These are phyloP conservation scores for Rhododendron williamsianum DNA, from an alignment of 148 eudicot genomes.

Conservation along the genomic window DNA sequence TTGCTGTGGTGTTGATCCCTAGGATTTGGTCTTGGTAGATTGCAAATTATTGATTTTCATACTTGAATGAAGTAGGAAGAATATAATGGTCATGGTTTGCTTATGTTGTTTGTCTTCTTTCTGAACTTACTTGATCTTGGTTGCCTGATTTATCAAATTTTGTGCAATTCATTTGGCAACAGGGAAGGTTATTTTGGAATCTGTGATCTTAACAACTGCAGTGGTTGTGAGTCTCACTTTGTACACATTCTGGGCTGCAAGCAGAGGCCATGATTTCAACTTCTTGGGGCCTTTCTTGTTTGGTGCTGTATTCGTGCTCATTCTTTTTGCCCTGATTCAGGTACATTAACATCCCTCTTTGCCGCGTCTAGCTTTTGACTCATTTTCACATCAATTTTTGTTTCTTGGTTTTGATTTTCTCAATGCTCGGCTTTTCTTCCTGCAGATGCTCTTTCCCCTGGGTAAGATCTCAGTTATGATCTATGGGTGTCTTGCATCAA, in stretches of 20 bases:
- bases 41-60: neutral
- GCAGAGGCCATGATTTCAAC: conserved; percentile 66
- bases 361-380: neutral
- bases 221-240: conserved; percentile 63
- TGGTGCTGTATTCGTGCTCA: conserved; percentile 41
- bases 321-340: conserved; percentile 56
- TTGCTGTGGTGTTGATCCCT: neutral
- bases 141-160: neutral
- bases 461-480: conserved; percentile 53
- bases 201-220: conserved; percentile 56
- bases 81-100: neutral
- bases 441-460: conserved; percentile 62
- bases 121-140: neutral
- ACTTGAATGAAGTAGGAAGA: neutral
- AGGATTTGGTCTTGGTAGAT: neutral
- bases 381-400: neutral
- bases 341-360: conserved; percentile 16
- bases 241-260: conserved; percentile 90
- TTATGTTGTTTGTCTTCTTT: neutral
- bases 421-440: neutral
- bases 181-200: conserved; percentile 69
- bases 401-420: neutral
- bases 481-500: conserved; percentile 45
- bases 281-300: conserved; percentile 71
- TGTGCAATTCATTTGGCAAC: conserved; percentile 11